Evolutionary conservation across 495 filamentous ascomycete species (phyloP), one percentile per base, ranked within the genome.

Genomic region (Hyaloscypha hepaticicola): DNA sequence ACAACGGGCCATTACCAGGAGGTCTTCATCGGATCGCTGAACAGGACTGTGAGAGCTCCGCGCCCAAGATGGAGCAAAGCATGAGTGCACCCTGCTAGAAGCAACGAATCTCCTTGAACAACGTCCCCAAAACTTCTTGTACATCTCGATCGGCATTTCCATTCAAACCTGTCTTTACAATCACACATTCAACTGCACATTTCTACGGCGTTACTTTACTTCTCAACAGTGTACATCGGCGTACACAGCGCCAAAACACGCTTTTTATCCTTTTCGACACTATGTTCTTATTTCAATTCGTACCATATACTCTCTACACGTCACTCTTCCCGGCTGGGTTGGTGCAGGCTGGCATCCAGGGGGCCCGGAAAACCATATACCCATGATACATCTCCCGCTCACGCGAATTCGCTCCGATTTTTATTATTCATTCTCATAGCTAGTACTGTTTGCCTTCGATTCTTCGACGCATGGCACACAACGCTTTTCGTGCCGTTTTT

Each of bases 1-100:
- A 66, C 50, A 78, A 82, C 34, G 76, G 80, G 14, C 78, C 81
- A 22, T 74, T 90, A 19, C 83, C 89, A 26, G 89, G 89, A 2
- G 88, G 89, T 0, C 77, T 94, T 55, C 83, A 87, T 61, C 79
- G 85, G 24, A 90, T 93, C 70, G 81, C 83, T 19, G 86, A 87
- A 72, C 79, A 80, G 27, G 86, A 88, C 57, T 76, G 76, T 45
- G 82, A 85, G 71, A 77, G 51, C 28, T 28, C 58, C 31, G 72
- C 73, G 24, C 69, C 71, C 12, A 65, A 87, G 79, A 73, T 81
- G 76, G 75, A 88, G 82, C 75, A 87, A 82, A 55, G 82, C 16
- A 72, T 70, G 69, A 75, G 66, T 61, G 66, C 68, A 45, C 64
- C 57, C 25, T 58, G 65, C 58, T 72, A 69, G 50, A 48, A 16